phyloP scores from a whole-genome alignment of 2,329 filamentous ascomycete species.

The Pestalotiopsis sp. region DNA sequence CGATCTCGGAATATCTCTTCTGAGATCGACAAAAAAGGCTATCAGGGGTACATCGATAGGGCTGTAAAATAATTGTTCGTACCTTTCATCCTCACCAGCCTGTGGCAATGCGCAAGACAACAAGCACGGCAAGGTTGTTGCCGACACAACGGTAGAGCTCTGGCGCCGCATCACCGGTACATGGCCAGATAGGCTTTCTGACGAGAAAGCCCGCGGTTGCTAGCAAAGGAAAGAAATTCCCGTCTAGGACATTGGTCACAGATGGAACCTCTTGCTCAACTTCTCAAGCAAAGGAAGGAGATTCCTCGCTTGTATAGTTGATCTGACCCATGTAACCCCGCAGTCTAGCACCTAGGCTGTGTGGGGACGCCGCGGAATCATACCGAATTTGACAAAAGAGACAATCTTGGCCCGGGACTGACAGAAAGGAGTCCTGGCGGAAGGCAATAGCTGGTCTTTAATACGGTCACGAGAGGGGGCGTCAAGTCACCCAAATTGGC shows the following conservation, averaged over 20 bases:
- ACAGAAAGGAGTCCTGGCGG: neutral
- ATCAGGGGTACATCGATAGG: neutral
- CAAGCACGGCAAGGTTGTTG: slow-evolving; percentile 44
- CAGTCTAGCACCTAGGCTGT: neutral
- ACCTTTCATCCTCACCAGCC: slow-evolving; percentile 18
- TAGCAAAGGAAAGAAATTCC: neutral
- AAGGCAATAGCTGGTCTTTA: neutral
- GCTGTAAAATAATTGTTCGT: neutral
- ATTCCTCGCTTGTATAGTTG: neutral
- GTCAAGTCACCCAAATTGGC: neutral
- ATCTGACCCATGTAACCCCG: neutral
- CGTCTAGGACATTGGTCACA: neutral
- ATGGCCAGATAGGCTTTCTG: neutral
- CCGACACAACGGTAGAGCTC: neutral
- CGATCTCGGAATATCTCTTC: no score
- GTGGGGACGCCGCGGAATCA: neutral
- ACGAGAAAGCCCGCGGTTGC: neutral
- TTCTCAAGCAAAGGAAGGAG: neutral
- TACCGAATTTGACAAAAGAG: neutral
- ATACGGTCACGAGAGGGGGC: neutral
- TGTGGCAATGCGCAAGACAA: slow-evolving; percentile 45
- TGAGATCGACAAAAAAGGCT: neutral
- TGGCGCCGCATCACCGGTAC: neutral
- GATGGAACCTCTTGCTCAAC: neutral
- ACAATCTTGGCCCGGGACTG: neutral